Evolutionary conservation across 805 yeast species (phyloP).

Genomic region (Zygoascus biomembranicola): DNA sequence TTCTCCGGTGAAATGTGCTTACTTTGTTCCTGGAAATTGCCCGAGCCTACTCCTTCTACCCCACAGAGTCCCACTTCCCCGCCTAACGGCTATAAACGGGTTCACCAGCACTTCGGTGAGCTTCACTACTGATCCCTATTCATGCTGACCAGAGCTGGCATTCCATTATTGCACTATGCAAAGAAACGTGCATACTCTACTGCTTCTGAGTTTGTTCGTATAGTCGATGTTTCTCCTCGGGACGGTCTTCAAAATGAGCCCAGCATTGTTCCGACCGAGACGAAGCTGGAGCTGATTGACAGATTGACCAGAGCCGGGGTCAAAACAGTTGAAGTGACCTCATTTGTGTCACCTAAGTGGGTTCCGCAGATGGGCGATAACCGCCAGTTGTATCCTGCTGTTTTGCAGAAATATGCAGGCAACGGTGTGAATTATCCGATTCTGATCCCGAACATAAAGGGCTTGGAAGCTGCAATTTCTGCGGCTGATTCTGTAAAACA

Average conservation of each 20-base stretch:
- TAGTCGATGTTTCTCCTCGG: constrained; percentile 27
- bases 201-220: constrained; percentile 11
- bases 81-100: not conserved
- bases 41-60: not conserved
- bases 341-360: constrained; percentile 31
- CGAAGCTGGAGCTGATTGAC: constrained; percentile 22
- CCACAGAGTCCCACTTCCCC: not conserved
- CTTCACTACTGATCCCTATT: not conserved
- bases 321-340: constrained; percentile 21
- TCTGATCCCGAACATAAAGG: constrained; percentile 25
- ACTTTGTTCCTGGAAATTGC: not conserved
- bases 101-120: not conserved
- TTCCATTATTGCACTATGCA: not conserved
- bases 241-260: constrained; percentile 30
- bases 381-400: constrained; percentile 12
- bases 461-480: constrained; percentile 21
- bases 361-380: constrained; percentile 30
- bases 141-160: not conserved
- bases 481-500: constrained; percentile 13
- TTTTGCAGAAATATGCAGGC: constrained; percentile 9
- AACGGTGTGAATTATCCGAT: constrained; percentile 22
- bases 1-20: no score
- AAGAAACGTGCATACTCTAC: not conserved
- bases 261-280: constrained; percentile 18
- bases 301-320: constrained; percentile 22